Conservation (phyloP, 169 alveolate species). For the Plasmodium fragile region DNA sequence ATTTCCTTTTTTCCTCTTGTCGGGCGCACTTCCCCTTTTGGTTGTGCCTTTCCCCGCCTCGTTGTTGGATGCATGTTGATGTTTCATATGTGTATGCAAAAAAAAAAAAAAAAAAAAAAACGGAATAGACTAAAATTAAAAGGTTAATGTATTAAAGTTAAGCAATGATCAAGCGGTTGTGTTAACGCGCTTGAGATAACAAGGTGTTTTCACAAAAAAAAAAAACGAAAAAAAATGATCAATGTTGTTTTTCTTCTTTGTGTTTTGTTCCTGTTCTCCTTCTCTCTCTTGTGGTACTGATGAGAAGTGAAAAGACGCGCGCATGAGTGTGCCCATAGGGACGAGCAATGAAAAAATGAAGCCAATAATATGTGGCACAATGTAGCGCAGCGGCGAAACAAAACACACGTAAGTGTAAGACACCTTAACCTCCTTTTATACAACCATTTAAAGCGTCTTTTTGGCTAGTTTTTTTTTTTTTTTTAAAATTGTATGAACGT, state of each 20-base stretch:
- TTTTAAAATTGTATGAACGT: not conserved
- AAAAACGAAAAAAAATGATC: not conserved
- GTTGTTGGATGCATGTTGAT: not conserved
- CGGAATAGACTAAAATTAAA: not conserved
- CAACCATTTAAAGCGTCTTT: not conserved
- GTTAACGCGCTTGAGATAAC: not conserved
- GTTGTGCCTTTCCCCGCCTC: not conserved
- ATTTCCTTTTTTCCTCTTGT: not conserved
- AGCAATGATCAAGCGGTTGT: not conserved
- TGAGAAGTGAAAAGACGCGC: not conserved
- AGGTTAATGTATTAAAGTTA: not conserved
- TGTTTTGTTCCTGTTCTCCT: not conserved
- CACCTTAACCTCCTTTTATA: not conserved
- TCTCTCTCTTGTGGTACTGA: not conserved
- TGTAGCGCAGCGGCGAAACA: not conserved
- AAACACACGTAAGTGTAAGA: not conserved
- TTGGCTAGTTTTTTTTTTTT: not conserved
- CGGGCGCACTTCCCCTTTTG: not conserved
- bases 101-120: not conserved
- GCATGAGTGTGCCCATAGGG: not conserved
- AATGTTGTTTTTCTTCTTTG: not conserved
- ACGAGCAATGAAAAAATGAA: not conserved
- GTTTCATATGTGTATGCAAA: not conserved
- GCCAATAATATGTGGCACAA: not conserved
- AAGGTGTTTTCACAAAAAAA: not conserved